Evolutionary conservation across 1,139 yeast genomes (phyloP), one percentile per base, ranked within the genome.

Genomic region (Hemisphaericaspora subhashii): DNA sequence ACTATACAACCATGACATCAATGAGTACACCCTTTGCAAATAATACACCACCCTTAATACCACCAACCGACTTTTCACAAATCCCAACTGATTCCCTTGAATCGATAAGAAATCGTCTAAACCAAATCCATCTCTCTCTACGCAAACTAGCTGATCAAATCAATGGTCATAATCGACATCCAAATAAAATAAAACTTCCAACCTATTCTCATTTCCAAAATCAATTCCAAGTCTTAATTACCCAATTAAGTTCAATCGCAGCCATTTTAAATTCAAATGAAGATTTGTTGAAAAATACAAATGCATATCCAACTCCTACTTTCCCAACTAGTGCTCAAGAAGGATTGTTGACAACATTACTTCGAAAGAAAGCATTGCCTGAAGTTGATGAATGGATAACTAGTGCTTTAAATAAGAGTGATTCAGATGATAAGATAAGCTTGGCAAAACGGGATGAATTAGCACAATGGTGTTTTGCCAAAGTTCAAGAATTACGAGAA

Each of bases 361-460:
- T 92, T 44, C 73, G 98, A 42, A 92, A 89, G 58, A 90, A 90
- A 57, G 83, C 86, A 36, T 67, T 86, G 11, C 98, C 98, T 0
- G 97, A 89, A 50, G 95, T 90, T 1, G 88, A 83, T 40, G 86
- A 81, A 34, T 89, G 97, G 98, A 77, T 88, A 12, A 72, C 73
- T 13, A 68, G 70, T 14, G 89, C 92, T 2, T 62, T 67, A 17
- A 69, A 66, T 9, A 54, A 53, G 33, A 46, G 57, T 13, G 53
- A 54, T 22, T n/a, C 36, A 9, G 40, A 53, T 16, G 58, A 64
- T 16, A 69, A 72, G n/a, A 29, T 48, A 28, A 47, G 47, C 14
- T 42, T 55, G 14, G 44, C 60, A 21, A 64, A 62, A 16, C 82
- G 78, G 43, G 83, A 80, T 44, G 77, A 75, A 33, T 65, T 82